Percentiles rank a stretch among this genome's conserved stretches.
phyloP scores from a whole-genome alignment of 148 eudicot species.

The Fagopyrum esculentum region DNA sequence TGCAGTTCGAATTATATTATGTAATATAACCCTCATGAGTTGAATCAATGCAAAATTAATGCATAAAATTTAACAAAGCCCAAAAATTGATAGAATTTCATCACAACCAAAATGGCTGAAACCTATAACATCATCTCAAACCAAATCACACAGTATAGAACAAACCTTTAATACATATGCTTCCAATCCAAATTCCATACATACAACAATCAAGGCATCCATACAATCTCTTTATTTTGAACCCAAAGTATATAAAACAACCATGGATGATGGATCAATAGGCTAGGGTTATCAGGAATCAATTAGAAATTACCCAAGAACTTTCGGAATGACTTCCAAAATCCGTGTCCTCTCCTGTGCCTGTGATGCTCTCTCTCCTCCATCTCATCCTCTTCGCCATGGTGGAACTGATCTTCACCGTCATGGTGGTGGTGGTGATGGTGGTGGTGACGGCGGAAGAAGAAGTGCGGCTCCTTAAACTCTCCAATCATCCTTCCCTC shows the following conservation, averaged over 20 bases:
- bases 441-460: conserved; percentile 7
- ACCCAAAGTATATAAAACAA: not conserved
- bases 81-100: not conserved
- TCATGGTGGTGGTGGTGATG: conserved; percentile 1
- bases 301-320: conserved; percentile 2
- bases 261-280: not conserved
- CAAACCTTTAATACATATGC: not conserved
- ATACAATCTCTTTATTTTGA: not conserved
- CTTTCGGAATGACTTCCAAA: conserved; percentile 6
- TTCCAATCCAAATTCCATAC: not conserved
- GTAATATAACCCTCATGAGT: too few relatives aligned
- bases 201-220: not conserved
- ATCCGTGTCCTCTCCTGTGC: conserved; percentile 5
- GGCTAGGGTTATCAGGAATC: not conserved
- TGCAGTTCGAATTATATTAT: too few relatives aligned
- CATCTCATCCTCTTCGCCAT: not conserved
- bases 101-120: not conserved
- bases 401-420: not conserved
- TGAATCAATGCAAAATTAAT: too few relatives aligned
- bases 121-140: not conserved
- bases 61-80: too few relatives aligned
- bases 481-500: conserved; percentile 9
- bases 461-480: conserved; percentile 10
- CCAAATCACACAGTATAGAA: not conserved
- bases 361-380: conserved; percentile 9